Evolutionary conservation across 2,329 filamentous ascomycete species (phyloP), one percentile per base, ranked within the genome.

Genomic region (Fusarium decemcellulare): DNA sequence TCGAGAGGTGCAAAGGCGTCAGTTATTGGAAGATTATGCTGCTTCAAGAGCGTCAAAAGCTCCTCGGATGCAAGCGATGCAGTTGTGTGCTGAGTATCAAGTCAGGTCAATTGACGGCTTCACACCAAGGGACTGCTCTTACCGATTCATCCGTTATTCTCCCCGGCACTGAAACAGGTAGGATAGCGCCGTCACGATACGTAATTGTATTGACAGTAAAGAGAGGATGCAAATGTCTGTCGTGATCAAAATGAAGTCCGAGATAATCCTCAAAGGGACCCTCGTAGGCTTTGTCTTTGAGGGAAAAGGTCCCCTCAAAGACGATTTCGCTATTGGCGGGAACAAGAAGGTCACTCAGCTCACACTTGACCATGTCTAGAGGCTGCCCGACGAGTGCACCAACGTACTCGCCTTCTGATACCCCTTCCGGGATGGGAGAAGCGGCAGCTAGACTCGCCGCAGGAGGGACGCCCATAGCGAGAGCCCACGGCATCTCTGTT

Each of bases 301-400:
- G 37, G 1, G 76, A 65, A 61, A 67, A 64, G 1, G 80, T 81
- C 1, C 85, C 85, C 53, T 87, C 85, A 1, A 87, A 72, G 0
- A 87, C 80, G 46, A 87, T 86, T 68, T 87, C 85, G 0, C 77
- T 73, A 52, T 81, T 85, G 0, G 85, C 85, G 0, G 85, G 85
- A 2, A 87, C 84, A 7, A 78, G 72, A 0, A 87, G 67, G 23
- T 82, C 76, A 62, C 84, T 87, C 0, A 80, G 83, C 29, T 87
- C 85, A 61, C 85, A 86, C 65, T 86, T 87, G 27, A 84, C 81
- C 0, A 87, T 65, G 12, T 87, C 82, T 5, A 87, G 61, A 0
- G 84, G 75, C 2, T 70, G 59, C 0, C 85, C 84, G 0, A 78
- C 78, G 44, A 87, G 74, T 0, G 84, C 79, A 4, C 85, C 85